A percentile compares a stretch with the other conserved stretches of the same genome.
phyloP scores from a whole-genome alignment of 257 asterid species.

The Coffea eugenioides region DNA sequence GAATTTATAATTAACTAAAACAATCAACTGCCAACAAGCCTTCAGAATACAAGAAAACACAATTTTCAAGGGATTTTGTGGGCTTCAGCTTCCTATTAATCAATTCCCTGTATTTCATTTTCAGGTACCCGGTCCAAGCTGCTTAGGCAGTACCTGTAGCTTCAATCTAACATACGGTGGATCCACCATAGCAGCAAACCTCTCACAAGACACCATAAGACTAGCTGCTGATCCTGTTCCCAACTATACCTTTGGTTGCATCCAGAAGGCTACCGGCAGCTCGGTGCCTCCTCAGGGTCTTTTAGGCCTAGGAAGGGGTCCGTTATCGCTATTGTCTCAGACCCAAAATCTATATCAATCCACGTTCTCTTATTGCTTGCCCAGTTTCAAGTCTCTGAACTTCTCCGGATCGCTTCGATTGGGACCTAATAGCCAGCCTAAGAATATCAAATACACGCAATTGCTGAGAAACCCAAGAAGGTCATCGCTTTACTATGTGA shows the following conservation, averaged over 20 bases:
- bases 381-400: conserved; percentile 56
- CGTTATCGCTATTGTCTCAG: conserved; percentile 59
- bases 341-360: conserved; percentile 50
- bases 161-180: conserved; percentile 73
- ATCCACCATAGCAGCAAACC: conserved; percentile 50
- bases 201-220: conserved; percentile 55
- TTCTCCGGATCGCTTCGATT: conserved; percentile 60
- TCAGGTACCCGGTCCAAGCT: conserved; percentile 58
- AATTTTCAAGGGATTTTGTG: too few species aligned
- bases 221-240: conserved; percentile 55
- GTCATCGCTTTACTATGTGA: conserved; percentile 74
- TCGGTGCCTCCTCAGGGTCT: conserved; percentile 71
- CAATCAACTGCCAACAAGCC: too few species aligned
- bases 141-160: conserved; percentile 47
- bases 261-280: conserved; percentile 44
- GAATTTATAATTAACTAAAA: too few species aligned
- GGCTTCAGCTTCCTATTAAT: too few species aligned
- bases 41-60: too few species aligned
- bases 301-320: conserved; percentile 78
- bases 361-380: conserved; percentile 83
- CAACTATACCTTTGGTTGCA: conserved; percentile 62
- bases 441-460: conserved; percentile 53
- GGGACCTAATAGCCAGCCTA: conserved; percentile 75
- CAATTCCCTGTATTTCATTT: not conserved
- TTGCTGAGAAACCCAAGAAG: conserved; percentile 66